These are phyloP conservation scores for Apiotrichum montevideense DNA, from an alignment of 1,284 basidiomycete species.

Conservation along the genomic window DNA sequence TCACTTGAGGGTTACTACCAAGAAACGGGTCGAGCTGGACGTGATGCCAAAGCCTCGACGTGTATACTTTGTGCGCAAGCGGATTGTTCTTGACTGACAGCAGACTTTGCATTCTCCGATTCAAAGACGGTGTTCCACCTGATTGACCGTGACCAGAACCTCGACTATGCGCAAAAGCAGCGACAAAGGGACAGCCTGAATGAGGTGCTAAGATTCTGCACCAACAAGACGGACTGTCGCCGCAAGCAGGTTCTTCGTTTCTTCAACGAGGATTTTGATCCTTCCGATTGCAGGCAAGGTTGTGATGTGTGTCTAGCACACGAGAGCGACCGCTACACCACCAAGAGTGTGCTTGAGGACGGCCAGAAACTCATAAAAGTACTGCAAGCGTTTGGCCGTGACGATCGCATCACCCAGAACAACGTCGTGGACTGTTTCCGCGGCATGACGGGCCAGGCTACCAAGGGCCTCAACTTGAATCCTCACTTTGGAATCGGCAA, in stretches of 20 bases:
- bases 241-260: conserved; percentile 67
- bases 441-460: conserved; percentile 28
- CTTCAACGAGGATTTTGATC: conserved; percentile 46
- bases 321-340: conserved; percentile 24
- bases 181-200: conserved; percentile 56
- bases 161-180: conserved; percentile 53
- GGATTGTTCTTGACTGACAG: conserved; percentile 12
- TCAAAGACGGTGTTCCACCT: conserved; percentile 52
- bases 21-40: conserved; percentile 77
- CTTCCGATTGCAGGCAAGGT: conserved; percentile 37
- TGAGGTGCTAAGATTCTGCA: conserved; percentile 67
- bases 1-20: conserved; percentile 72
- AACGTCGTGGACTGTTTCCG: conserved; percentile 42
- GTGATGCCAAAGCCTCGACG: conserved; percentile 62
- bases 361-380: conserved; percentile 34
- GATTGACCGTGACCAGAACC: conserved; percentile 53
- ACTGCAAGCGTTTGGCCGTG: conserved; percentile 23
- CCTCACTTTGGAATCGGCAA: conserved; percentile 35
- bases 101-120: conserved; percentile 57
- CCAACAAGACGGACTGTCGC: conserved; percentile 78
- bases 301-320: conserved; percentile 45
- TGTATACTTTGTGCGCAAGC: conserved; percentile 55
- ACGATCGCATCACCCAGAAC: conserved; percentile 35
- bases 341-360: conserved; percentile 38
- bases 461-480: conserved; percentile 31